Evolutionary conservation across 1,284 basidiomycete species (phyloP), one percentile per base, ranked within the genome.

Genomic region (Ceratobasidium sp.): DNA sequence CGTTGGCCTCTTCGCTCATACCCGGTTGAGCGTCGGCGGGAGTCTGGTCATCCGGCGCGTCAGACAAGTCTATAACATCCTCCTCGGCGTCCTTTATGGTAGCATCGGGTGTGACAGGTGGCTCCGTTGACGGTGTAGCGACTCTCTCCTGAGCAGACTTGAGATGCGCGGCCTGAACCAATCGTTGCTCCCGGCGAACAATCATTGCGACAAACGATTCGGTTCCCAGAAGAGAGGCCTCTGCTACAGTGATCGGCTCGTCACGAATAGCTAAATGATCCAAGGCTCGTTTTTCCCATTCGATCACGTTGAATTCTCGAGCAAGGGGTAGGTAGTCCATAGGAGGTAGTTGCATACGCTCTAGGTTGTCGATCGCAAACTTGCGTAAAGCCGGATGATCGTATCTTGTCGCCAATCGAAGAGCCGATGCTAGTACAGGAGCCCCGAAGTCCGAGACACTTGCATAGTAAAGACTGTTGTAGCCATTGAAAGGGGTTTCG

Each of bases 271-370:
- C 23, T 6, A 65, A 21, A 18, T 65, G 28, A 14, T 50, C 61
- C 18, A 65, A n/a, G 46, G 61, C 61, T 28, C 12, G 30, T 8
- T 28, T 28, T 48, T 65, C 61, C 61, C 61, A 65, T 21, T 52
- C 18, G n/a, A 45, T 30, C 9, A 65, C 23, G 9, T 26, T 28
- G 18, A 50, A 48, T 23, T 65, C 32, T 2, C 32, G 46, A 10
- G 61, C 61, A 21, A 65, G n/a, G 12, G 61, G 61, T 1, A 65
- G 26, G 48, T 48, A 48, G 3, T 65, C 61, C 28, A 34, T 50
- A 10, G 30, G 32, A 16, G 61, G 32, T 6, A 52, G 61, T 9
- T 45, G 6, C 26, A 10, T 52, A 3, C 12, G 32, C 34, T 65
- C 46, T 10, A 65, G 48, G 9, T 52, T n/a, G 26, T 41, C 18